Base-by-base conservation (phyloP, 139 green algal genomes). In the Astrephomene gubernaculifera region DNA sequence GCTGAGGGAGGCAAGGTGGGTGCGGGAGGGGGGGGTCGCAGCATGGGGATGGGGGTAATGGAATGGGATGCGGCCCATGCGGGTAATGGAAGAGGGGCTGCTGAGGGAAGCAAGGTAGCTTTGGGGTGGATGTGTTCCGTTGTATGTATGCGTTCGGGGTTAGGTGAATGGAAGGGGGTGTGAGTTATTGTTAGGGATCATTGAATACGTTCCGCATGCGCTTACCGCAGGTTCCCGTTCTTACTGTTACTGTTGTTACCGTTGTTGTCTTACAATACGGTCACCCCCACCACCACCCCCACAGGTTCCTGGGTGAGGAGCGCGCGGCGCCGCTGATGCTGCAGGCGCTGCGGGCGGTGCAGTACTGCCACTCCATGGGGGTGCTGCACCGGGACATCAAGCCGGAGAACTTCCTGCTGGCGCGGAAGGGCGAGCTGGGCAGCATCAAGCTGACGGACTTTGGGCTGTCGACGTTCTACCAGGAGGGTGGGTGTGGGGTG, bases 401-500 rank as follows among this genome's bases (percentile, higher is more conserved):
- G 85, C 92, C 92, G 27, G 92, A 94, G 73, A 94, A 94, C 79
- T 94, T 95, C 72, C 79, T 95, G 81, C 87, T 93, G 31, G 33
- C 25, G 2, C 21, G 7, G 0, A 41, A 39, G 21, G 43, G 67
- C 65, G 65, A 65, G 79, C 63, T 85, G 25, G 33, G 17, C 17
- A 63, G 54, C 41, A 79, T 96, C 27, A 93, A 91, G 83, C 88
- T 92, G 33, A 96, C 91, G 27, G 94, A 97, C 79, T 97, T 97
- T 76, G 94, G 94, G 0, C 89, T 97, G 14, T 96, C 93, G 14
- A 88, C 90, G 0, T 97, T 94, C 67, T 91, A 90, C 83, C 81
- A 89, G 27, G 85, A 89, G 25, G 87, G 91, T 43, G 81, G 90
- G 87, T 36, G 81, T 25, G 31, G 53, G 8, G 36, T 35, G 31